Base-by-base conservation (phyloP, 352 stramenopile species). In the Phytophthora boehmeriae region DNA sequence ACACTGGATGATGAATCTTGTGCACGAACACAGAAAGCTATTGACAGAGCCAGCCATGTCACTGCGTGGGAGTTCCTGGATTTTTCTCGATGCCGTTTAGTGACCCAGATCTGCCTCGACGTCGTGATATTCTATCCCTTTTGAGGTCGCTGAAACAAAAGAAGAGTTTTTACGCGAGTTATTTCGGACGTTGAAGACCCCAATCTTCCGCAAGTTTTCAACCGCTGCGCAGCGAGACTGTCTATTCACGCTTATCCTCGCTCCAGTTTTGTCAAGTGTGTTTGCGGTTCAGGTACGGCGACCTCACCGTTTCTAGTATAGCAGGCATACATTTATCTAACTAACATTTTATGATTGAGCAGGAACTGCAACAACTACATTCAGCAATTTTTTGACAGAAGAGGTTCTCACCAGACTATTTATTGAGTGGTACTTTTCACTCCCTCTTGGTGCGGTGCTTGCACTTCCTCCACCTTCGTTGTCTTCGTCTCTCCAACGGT, bases 371-470 rank as follows among this genome's bases (percentile, higher is more conserved):
- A 75, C 66, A 71, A 50, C 54, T 93, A 17, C 83, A 93, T 58
- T 59, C 69, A 13, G 63, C 65, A 2, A 68, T 95, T 34, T 88
- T 49, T 66, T 93, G 38, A 71, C 72, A 4, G 56, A 68, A 58
- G 67, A 73, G 22, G 69, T 74, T 63, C 69, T 86, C 23, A 80
- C 77, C 17, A 46, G 35, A 52, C 46, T 92, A 61, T 95, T 93
- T 66, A 63, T 95, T 47, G 79, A 91, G 64, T 95, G 86, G 86
- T 95, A 80, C 48, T 93, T 90, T 50, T 78, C 77, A n/a, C 73
- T 93, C 17, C 83, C 86, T 38, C 64, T 92, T 1, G 76, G 73
- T 36, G 55, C 63, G 8, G 59, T 95, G 22, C 60, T 95, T 13
- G 59, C 76, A 4, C 72, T 95, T 14, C 78, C 82, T 41, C 44